Conservation (phyloP, 2,329 filamentous ascomycete species). For the Penicillium italicum region DNA sequence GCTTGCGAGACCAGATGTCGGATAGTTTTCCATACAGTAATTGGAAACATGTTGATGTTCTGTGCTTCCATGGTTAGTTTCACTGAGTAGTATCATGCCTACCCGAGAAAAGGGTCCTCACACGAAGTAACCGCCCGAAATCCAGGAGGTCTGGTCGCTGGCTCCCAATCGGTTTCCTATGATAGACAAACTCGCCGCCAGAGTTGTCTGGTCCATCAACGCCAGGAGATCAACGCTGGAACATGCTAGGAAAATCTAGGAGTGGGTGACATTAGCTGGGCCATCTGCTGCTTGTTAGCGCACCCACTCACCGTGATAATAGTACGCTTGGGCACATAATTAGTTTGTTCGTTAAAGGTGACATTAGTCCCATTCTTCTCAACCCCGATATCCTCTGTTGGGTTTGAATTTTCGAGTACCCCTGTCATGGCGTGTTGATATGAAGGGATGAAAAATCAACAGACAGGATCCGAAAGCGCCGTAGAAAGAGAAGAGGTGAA, state of each 20-base stretch:
- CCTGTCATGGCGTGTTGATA: conserved; percentile 13
- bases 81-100: background rate
- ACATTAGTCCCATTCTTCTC: conserved; percentile 12
- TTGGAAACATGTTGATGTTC: conserved; percentile 66
- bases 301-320: conserved; percentile 49
- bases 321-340: conserved; percentile 51
- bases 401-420: conserved; percentile 11
- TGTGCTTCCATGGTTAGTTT: conserved; percentile 35
- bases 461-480: background rate
- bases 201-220: conserved; percentile 57
- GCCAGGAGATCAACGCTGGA: conserved; percentile 55
- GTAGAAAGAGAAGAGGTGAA: background rate
- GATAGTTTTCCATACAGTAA: conserved; percentile 61
- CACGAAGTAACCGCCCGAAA: conserved; percentile 57
- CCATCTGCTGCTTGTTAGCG: background rate
- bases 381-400: background rate
- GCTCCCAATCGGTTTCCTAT: conserved; percentile 52
- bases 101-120: conserved; percentile 32
- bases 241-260: conserved; percentile 56
- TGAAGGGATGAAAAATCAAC: background rate
- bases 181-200: conserved; percentile 54
- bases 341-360: conserved; percentile 54
- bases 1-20: conserved; percentile 59
- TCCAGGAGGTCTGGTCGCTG: conserved; percentile 53
- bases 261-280: background rate